phyloP scores from a whole-genome alignment of 225 moss, liverwort and hornwort species.

The Neckera pumila region DNA sequence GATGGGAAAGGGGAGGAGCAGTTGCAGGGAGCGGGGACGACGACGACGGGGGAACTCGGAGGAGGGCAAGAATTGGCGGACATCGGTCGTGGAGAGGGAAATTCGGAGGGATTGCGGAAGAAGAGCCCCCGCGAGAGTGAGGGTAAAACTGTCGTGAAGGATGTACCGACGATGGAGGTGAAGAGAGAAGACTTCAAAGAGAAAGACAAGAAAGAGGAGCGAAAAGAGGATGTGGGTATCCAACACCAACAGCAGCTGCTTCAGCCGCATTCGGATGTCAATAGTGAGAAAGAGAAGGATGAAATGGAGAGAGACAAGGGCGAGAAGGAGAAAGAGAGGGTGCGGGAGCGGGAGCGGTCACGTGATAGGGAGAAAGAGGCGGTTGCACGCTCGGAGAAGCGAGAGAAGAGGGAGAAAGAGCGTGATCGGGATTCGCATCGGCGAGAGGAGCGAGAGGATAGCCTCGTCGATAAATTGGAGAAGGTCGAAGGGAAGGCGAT shows the following conservation, averaged over 20 bases:
- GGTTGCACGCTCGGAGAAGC: slow-evolving; percentile 22
- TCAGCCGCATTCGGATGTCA: slow-evolving; percentile 12
- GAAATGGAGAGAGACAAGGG: slow-evolving; percentile 55
- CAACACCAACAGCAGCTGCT: neutral
- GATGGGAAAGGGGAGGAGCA: slow-evolving; percentile 25
- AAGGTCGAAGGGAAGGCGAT: slow-evolving; percentile 38
- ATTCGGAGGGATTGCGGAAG: slow-evolving; percentile 28
- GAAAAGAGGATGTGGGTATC: slow-evolving; percentile 19
- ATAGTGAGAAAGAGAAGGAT: slow-evolving; percentile 34
- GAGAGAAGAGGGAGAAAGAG: slow-evolving; percentile 62
- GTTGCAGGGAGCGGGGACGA: neutral
- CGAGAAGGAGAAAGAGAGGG: slow-evolving; percentile 50
- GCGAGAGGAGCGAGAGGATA: slow-evolving; percentile 48
- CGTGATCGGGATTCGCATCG: slow-evolving; percentile 51
- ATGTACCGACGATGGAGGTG: slow-evolving; percentile 1
- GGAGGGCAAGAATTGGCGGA: slow-evolving; percentile 24
- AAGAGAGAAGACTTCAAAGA: slow-evolving; percentile 36
- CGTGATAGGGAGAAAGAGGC: slow-evolving; percentile 47
- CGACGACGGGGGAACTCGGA: neutral
- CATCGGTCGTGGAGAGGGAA: slow-evolving; percentile 8
- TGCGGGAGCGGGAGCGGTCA: slow-evolving; percentile 55
- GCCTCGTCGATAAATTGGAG: slow-evolving; percentile 33
- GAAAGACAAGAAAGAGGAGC: slow-evolving; percentile 39
- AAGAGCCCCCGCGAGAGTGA: slow-evolving; percentile 32
- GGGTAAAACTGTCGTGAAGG: slow-evolving; percentile 1